A percentile compares a stretch with the other conserved stretches of the same genome.
These are phyloP conservation scores for Polyplosphaeria fusca DNA, from an alignment of 495 filamentous ascomycete species.

Conservation along the genomic window DNA sequence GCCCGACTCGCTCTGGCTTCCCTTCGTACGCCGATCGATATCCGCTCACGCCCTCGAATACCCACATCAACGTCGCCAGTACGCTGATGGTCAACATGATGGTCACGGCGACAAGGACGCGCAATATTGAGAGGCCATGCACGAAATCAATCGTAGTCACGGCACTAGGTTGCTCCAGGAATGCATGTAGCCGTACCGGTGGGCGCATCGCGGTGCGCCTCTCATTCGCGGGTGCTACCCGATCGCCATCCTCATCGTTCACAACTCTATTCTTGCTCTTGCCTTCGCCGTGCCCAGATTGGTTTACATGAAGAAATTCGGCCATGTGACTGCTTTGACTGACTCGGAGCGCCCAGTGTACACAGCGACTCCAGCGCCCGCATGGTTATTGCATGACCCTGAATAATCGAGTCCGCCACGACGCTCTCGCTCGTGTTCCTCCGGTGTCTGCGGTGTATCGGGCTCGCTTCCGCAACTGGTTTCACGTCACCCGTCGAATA, in stretches of 20 bases:
- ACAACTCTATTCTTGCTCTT: neutral
- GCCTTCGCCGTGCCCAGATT: neutral
- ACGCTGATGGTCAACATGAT: slow-evolving; percentile 4
- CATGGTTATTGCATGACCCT: slow-evolving; percentile 26
- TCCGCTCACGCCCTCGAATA: slow-evolving; percentile 17
- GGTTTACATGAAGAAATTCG: neutral
- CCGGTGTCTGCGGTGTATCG: neutral
- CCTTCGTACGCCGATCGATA: slow-evolving; percentile 3
- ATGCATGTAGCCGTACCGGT: too few relatives aligned
- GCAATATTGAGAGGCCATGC: slow-evolving; percentile 2
- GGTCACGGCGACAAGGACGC: slow-evolving; percentile 3
- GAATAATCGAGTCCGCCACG: slow-evolving; percentile 15
- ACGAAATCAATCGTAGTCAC: slow-evolving; percentile 19
- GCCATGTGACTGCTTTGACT: too few relatives aligned
- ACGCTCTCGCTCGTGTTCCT: slow-evolving; percentile 9
- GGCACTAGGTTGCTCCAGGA: too few relatives aligned
- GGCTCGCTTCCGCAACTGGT: neutral
- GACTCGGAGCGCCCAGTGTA: neutral
- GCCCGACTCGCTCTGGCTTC: slow-evolving; percentile 7
- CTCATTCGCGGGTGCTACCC: too few relatives aligned
- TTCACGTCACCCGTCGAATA: too few relatives aligned
- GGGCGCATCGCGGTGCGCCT: too few relatives aligned
- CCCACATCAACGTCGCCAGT: slow-evolving; percentile 18
- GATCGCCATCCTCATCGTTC: neutral
- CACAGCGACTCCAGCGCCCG: slow-evolving; percentile 12